Conservation (phyloP, 2,329 filamentous ascomycete species). For the Ophiostoma angusticollis region DNA sequence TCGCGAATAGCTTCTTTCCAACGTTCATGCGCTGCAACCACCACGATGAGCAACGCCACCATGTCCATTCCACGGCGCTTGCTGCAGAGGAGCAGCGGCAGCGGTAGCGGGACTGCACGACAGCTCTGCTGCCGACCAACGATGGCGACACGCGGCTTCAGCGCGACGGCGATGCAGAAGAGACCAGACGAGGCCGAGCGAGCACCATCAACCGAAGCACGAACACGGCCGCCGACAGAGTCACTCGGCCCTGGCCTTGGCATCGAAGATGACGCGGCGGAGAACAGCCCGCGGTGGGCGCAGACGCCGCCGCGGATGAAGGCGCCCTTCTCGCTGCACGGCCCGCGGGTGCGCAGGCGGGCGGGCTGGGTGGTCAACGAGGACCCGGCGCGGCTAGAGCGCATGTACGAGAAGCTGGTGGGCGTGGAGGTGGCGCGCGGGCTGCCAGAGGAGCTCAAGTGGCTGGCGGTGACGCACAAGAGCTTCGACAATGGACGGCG, state of each 20-base stretch:
- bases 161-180: not conserved
- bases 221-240: too few relatives aligned
- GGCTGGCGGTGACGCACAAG: constrained; percentile 95
- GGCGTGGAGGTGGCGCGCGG: constrained; percentile 59
- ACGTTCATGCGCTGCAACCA: too few relatives aligned
- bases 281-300: constrained; percentile 48
- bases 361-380: constrained; percentile 59
- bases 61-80: constrained; percentile 17
- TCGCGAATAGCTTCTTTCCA: too few relatives aligned
- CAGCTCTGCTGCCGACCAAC: constrained; percentile 1
- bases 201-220: constrained; percentile 1
- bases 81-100: constrained; percentile 17
- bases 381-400: constrained; percentile 60
- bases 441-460: constrained; percentile 85
- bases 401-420: constrained; percentile 64
- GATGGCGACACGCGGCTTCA: too few relatives aligned
- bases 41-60: too few relatives aligned
- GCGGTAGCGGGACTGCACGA: not conserved
- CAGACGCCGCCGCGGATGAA: constrained; percentile 58
- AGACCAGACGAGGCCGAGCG: not conserved
- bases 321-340: constrained; percentile 52
- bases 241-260: too few relatives aligned
- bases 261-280: not conserved
- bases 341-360: constrained; percentile 38
- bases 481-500: constrained; percentile 91